These are phyloP conservation scores for Fusarium beomiforme DNA, from an alignment of 2,329 filamentous ascomycete species.

Conservation along the genomic window DNA sequence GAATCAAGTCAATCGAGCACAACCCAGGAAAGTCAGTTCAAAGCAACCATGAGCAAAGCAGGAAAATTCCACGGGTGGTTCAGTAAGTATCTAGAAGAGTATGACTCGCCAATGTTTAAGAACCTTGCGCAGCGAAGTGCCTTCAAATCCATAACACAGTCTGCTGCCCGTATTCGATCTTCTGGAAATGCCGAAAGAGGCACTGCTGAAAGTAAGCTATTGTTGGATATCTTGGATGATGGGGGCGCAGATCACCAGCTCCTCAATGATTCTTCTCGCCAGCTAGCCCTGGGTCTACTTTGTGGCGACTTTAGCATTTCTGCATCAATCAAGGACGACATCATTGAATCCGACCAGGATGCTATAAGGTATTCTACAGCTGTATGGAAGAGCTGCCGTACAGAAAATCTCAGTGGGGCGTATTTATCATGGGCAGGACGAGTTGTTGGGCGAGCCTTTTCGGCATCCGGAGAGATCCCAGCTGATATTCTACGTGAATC, in stretches of 20 bases:
- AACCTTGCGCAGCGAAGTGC: conserved; percentile 60
- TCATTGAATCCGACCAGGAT: conserved; percentile 73
- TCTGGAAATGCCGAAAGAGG: conserved; percentile 75
- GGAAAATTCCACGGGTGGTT: conserved; percentile 84
- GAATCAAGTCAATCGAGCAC: conserved; percentile 79
- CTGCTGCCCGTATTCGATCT: conserved; percentile 73
- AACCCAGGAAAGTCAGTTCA: conserved; percentile 85
- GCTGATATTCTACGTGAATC: conserved; percentile 70
- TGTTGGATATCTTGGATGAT: conserved; percentile 84
- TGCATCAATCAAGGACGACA: conserved; percentile 61
- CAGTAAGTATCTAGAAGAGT: conserved; percentile 71
- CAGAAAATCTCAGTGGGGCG: conserved; percentile 68
- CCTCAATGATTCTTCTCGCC: conserved; percentile 74
- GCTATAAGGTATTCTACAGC: conserved; percentile 70
- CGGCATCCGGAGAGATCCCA: conserved; percentile 75
- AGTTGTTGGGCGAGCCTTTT: conserved; percentile 85
- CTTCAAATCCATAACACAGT: conserved; percentile 74
- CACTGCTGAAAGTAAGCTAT: conserved; percentile 80
- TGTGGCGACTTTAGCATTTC: conserved; percentile 77
- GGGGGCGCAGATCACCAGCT: conserved; percentile 69
- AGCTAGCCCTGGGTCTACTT: conserved; percentile 76
- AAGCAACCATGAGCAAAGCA: conserved; percentile 79
- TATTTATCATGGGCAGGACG: conserved; percentile 88
- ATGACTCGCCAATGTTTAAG: conserved; percentile 64
- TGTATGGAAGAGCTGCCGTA: conserved; percentile 80